Conservation (phyloP, 345 rosid genomes). For the Eucalyptus pauciflora region DNA sequence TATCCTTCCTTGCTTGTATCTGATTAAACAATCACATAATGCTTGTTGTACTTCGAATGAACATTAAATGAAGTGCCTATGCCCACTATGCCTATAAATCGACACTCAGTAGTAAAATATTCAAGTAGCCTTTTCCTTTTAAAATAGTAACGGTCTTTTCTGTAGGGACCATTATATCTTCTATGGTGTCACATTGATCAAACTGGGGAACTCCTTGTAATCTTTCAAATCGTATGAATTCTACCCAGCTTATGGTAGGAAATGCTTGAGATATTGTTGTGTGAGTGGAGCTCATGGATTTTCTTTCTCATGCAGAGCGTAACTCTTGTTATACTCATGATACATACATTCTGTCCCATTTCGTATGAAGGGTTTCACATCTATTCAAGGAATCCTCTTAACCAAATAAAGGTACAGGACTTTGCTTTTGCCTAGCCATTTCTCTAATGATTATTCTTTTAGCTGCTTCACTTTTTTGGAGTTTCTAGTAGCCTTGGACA, state of each 20-base stretch:
- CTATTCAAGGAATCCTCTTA: slow-evolving; percentile 50
- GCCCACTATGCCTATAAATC: background rate
- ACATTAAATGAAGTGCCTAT: background rate
- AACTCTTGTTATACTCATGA: slow-evolving; percentile 44
- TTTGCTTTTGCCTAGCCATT: background rate
- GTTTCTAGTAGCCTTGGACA: background rate
- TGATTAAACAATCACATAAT: background rate
- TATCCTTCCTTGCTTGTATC: background rate
- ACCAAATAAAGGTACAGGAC: slow-evolving; percentile 51
- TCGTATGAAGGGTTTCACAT: slow-evolving; percentile 61
- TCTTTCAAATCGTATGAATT: background rate
- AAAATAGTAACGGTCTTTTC: background rate
- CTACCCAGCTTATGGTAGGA: background rate
- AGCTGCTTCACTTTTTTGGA: background rate
- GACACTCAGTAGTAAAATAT: background rate
- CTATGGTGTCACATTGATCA: background rate
- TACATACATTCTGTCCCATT: slow-evolving; percentile 64
- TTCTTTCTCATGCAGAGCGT: slow-evolving; percentile 32
- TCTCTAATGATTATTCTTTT: background rate
- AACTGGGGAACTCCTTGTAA: background rate
- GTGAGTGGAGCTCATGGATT: background rate
- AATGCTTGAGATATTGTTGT: background rate
- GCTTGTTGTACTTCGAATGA: background rate
- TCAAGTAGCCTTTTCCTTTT: background rate
- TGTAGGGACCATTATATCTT: background rate